These are phyloP conservation scores for Mycena pura DNA, from an alignment of 768 basidiomycete species.

Conservation along the genomic window DNA sequence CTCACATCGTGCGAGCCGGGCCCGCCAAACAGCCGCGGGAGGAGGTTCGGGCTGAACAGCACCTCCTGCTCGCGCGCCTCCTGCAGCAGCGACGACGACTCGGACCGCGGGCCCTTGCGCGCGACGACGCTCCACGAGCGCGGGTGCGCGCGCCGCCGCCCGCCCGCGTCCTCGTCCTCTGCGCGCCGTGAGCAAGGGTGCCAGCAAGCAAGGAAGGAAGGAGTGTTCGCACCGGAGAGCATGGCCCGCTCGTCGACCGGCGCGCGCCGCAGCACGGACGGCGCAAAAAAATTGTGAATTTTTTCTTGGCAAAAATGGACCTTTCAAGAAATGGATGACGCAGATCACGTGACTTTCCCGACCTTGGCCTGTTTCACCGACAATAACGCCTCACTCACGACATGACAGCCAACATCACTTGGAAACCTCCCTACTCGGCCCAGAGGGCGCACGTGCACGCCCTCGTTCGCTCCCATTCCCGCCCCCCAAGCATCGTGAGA, in stretches of 20 bases:
- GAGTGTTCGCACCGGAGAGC: slow-evolving; percentile 23
- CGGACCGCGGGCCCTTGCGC: slow-evolving; percentile 45
- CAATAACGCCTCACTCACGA: no score
- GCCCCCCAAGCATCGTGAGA: no score
- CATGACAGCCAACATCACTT: no score
- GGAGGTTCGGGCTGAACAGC: slow-evolving; percentile 43
- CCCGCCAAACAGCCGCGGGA: slow-evolving; percentile 44
- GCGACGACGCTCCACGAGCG: slow-evolving; percentile 49
- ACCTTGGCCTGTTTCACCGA: no score
- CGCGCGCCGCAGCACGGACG: slow-evolving; percentile 26
- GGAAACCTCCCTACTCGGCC: no score
- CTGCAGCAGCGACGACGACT: slow-evolving; percentile 44
- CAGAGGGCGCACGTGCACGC: no score
- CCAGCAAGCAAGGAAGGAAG: not conserved
- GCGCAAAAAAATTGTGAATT: no score
- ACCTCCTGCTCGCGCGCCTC: slow-evolving; percentile 30
- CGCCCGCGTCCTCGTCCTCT: slow-evolving; percentile 32
- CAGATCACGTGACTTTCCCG: no score
- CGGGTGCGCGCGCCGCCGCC: slow-evolving; percentile 31
- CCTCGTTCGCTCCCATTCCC: no score
- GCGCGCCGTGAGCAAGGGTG: not conserved
- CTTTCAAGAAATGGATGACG: no score
- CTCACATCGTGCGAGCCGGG: slow-evolving; percentile 24
- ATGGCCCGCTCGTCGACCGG: slow-evolving; percentile 17
- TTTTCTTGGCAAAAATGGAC: no score